These are phyloP conservation scores for Stenocarpella maydis DNA, from an alignment of 2,329 filamentous ascomycete genomes.

Conservation along the genomic window DNA sequence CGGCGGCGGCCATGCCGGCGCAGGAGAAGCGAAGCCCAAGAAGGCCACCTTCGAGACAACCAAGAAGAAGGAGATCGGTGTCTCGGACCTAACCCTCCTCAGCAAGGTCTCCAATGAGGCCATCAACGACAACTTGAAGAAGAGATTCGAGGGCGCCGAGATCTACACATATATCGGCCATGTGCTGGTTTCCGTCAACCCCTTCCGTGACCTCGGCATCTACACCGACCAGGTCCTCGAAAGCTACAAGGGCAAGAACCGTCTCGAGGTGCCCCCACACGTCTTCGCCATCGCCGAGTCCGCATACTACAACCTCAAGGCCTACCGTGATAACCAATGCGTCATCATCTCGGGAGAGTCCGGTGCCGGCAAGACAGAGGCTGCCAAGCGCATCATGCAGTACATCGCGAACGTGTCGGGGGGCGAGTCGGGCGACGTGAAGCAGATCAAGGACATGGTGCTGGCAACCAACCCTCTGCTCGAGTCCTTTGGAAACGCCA, in stretches of 20 bases:
- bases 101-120: slow-evolving; percentile 99
- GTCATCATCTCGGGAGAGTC: slow-evolving; percentile 99
- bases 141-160: slow-evolving; percentile 95
- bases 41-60: slow-evolving; percentile 95
- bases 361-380: slow-evolving; percentile 97
- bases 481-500: slow-evolving; percentile 98
- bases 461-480: slow-evolving; percentile 96
- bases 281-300: slow-evolving; percentile 98
- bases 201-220: slow-evolving; percentile 95
- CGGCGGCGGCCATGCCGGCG: slow-evolving; percentile 50
- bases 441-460: slow-evolving; percentile 99
- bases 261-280: slow-evolving; percentile 92
- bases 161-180: slow-evolving; percentile 99
- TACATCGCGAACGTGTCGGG: slow-evolving; percentile 98
- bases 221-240: slow-evolving; percentile 95
- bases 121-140: slow-evolving; percentile 99
- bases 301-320: slow-evolving; percentile 99
- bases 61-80: slow-evolving; percentile 99
- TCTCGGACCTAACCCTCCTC: slow-evolving; percentile 95
- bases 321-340: slow-evolving; percentile 98
- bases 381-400: slow-evolving; percentile 98
- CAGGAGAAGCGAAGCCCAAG: slow-evolving; percentile 73
- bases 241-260: slow-evolving; percentile 96
- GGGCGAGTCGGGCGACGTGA: slow-evolving; percentile 83
- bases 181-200: slow-evolving; percentile 98